Evolutionary conservation across 306 rosid genomes (phyloP).

Genomic region (Dryas octopetala): DNA sequence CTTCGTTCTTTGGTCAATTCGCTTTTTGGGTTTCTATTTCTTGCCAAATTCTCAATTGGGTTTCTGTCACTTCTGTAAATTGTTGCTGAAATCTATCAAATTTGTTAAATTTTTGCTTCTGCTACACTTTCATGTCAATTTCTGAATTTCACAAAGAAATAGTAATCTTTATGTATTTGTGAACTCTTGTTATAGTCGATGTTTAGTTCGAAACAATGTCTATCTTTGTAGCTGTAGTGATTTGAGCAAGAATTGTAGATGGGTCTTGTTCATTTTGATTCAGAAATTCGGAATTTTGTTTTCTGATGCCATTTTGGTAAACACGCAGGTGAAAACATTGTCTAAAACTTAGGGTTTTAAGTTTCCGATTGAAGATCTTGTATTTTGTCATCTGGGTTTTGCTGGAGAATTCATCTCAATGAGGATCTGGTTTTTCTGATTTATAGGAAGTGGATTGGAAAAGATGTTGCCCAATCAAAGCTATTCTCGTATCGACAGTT

Average conservation of each 20-base stretch:
- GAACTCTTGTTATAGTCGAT: slow-evolving; percentile 10
- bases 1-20: slow-evolving; percentile 8
- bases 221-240: not conserved
- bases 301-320: slow-evolving; percentile 39
- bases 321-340: slow-evolving; percentile 32
- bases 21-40: slow-evolving; percentile 22
- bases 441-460: slow-evolving; percentile 21
- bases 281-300: not conserved
- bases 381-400: slow-evolving; percentile 40
- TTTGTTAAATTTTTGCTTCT: not conserved
- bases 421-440: slow-evolving; percentile 30
- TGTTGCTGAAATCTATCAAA: not conserved
- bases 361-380: slow-evolving; percentile 38
- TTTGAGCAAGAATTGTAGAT: slow-evolving; percentile 3
- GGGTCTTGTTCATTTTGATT: slow-evolving; percentile 8
- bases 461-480: slow-evolving; percentile 49
- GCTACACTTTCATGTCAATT: slow-evolving; percentile 12
- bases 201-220: slow-evolving; percentile 17
- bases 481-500: slow-evolving; percentile 61
- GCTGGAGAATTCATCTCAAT: slow-evolving; percentile 33
- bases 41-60: slow-evolving; percentile 22
- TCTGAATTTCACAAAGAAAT: not conserved
- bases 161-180: slow-evolving; percentile 6
- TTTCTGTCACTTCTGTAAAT: slow-evolving; percentile 1
- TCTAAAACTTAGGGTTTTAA: slow-evolving; percentile 57